Conservation (phyloP, 2,329 filamentous ascomycete species). For the Huntiella bhutanensis region DNA sequence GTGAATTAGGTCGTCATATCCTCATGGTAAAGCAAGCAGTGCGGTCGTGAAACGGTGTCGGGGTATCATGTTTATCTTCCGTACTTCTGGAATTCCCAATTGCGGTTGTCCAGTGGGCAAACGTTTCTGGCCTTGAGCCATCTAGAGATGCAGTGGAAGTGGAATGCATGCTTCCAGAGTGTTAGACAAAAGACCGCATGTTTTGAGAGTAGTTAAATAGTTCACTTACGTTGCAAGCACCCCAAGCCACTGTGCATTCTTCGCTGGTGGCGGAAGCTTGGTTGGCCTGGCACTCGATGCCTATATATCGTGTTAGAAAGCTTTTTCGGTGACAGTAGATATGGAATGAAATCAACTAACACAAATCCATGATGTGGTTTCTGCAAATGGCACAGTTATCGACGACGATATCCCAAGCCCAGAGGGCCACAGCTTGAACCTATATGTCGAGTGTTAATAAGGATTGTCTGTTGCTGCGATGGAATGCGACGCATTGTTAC, state of each 20-base stretch:
- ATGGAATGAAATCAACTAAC: slow-evolving; percentile 30
- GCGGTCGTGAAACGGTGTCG: neutral
- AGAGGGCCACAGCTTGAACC: slow-evolving; percentile 68
- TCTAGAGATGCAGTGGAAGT: slow-evolving; percentile 98
- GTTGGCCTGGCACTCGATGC: slow-evolving; percentile 97
- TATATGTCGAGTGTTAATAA: slow-evolving; percentile 4
- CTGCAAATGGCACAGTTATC: slow-evolving; percentile 99
- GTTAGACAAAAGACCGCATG: neutral
- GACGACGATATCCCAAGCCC: slow-evolving; percentile 99
- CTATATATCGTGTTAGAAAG: slow-evolving; percentile 23
- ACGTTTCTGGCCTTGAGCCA: slow-evolving; percentile 99
- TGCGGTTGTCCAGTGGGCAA: slow-evolving; percentile 88
- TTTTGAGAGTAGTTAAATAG: neutral
- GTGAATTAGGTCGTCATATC: too few species aligned
- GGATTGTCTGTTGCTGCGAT: neutral
- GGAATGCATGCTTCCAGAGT: slow-evolving; percentile 68
- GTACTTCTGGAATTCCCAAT: slow-evolving; percentile 99
- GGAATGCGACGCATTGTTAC: neutral
- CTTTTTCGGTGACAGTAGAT: neutral
- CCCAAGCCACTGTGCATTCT: slow-evolving; percentile 97
- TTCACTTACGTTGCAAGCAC: slow-evolving; percentile 85
- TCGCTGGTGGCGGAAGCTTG: slow-evolving; percentile 93
- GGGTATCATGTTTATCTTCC: slow-evolving; percentile 34
- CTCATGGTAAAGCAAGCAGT: too few species aligned
- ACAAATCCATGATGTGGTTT: slow-evolving; percentile 99